Base-by-base conservation (phyloP, 106 monocot species). In the Phalaenopsis equestris region DNA sequence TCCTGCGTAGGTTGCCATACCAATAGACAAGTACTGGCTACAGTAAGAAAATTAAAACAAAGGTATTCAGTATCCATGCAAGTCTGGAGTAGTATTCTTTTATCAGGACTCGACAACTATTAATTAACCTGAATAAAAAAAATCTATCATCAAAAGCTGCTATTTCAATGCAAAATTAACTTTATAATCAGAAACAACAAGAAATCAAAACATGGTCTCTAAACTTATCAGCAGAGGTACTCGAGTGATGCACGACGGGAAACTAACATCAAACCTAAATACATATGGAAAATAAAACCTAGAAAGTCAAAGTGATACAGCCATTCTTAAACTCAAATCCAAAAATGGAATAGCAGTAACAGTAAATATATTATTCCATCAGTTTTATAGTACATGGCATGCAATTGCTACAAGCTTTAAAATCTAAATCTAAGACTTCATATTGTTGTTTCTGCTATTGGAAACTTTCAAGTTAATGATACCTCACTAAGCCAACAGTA, bases 1-100 rank as follows among this genome's bases (percentile, higher is more conserved):
- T 76, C 87, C 90, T 5, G 68, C 75, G 52, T 89, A 94, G 77
- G 47, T 86, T 77, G 94, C 85, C 97, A 98, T 98, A 19, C 58
- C 77, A 73, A 76, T 14, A 56, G 67, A 82, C 64, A 36, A 30
- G 18, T 56, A 57, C 57, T 56, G 42, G 16, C 18, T n/a, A 23
- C 41, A 67, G 43, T 42, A 21, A 45, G 6, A 74, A 45, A 37
- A 42, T 74, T 3, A 5, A 45, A 74, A 43, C 19, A 3, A n/a
- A 3, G 17, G 41, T 8, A 74, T 45, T 45, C 6, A 42, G 38
- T 12, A 74, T 17, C 18, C 2, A 43, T 74, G 43, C 41, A 45
- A 17, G 43, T 74, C 43, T 19, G 41, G 41, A 23, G n/a, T 21
- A 72, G 18, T 5, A 74, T 3, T 18, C 1, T 19, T 5, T 12